Percentiles rank a stretch among this genome's conserved stretches.
phyloP scores from a whole-genome alignment of 345 rosid species.

The Melaleuca quinquenervia region DNA sequence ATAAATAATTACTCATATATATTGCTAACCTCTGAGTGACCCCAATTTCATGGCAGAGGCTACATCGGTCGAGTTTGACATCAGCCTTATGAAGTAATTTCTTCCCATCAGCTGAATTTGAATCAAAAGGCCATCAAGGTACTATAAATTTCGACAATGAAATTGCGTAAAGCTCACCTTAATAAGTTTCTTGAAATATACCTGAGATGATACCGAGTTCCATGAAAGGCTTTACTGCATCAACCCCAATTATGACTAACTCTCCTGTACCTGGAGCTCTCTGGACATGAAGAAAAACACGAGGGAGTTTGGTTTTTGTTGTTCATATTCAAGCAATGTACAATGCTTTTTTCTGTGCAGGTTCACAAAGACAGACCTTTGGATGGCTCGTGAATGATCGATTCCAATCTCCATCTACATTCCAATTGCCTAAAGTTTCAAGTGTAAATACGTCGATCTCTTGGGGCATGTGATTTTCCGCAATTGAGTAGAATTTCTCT shows the following conservation, averaged over 20 bases:
- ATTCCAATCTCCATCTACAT: slow-evolving; percentile 16
- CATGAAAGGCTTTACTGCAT: slow-evolving; percentile 19
- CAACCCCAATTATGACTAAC: slow-evolving; percentile 20
- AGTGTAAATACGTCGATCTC: slow-evolving; percentile 21
- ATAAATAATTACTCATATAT: not conserved
- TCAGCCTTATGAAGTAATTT: slow-evolving; percentile 27
- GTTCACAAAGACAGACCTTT: slow-evolving; percentile 15
- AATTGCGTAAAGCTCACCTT: not conserved
- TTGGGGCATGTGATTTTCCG: slow-evolving; percentile 29
- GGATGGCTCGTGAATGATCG: slow-evolving; percentile 35
- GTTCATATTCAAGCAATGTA: not conserved
- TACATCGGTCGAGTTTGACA: slow-evolving; percentile 22
- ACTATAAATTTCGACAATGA: not conserved
- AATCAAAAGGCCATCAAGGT: not conserved
- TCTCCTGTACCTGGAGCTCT: slow-evolving; percentile 24
- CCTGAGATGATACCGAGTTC: slow-evolving; percentile 30
- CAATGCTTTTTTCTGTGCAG: not conserved
- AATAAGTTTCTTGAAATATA: not conserved
- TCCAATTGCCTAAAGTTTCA: slow-evolving; percentile 17
- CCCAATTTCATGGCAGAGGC: slow-evolving; percentile 26
- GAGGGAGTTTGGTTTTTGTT: not conserved
- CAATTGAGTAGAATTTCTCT: slow-evolving; percentile 18
- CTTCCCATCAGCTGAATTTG: slow-evolving; percentile 21
- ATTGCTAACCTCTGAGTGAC: slow-evolving; percentile 22
- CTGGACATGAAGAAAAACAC: slow-evolving; percentile 4